phyloP scores from a whole-genome alignment of 257 asterid genomes.

The Nicotiana sylvestris region DNA sequence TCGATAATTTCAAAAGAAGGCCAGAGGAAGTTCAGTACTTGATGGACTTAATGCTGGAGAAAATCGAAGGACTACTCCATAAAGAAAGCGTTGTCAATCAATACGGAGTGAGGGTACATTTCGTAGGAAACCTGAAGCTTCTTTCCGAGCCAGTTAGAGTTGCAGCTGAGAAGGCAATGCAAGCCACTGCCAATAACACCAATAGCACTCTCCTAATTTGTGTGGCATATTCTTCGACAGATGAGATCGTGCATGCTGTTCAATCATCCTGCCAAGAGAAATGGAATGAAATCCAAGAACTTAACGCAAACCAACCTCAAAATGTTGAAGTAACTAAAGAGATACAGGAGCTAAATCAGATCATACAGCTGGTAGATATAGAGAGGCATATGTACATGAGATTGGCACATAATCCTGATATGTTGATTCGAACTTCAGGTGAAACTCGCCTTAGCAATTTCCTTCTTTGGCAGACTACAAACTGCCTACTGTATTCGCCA shows the following conservation, averaged over 20 bases:
- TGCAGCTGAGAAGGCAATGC: constrained; percentile 68
- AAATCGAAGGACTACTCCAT: constrained; percentile 57
- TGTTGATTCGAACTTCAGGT: constrained; percentile 58
- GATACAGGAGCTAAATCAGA: not conserved
- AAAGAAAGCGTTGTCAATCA: constrained; percentile 45
- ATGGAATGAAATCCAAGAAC: constrained; percentile 14
- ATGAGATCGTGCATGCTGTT: constrained; percentile 65
- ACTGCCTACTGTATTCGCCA: constrained; percentile 54
- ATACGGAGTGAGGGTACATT: constrained; percentile 66
- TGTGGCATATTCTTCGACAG: constrained; percentile 68
- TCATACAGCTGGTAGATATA: constrained; percentile 40
- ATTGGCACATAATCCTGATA: constrained; percentile 68
- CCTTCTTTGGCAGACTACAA: constrained; percentile 70
- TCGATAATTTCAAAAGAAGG: constrained; percentile 69
- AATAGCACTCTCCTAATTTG: constrained; percentile 42
- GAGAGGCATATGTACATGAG: constrained; percentile 72
- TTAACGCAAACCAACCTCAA: constrained; percentile 11
- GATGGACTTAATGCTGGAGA: constrained; percentile 73
- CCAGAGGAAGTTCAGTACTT: constrained; percentile 55
- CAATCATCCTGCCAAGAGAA: constrained; percentile 39
- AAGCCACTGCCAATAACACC: constrained; percentile 45
- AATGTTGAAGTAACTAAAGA: not conserved
- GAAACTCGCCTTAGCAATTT: constrained; percentile 65
- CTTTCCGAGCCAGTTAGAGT: constrained; percentile 35
- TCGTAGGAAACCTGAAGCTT: constrained; percentile 63